A percentile compares a stretch with the other conserved stretches of the same genome.
Conservation (phyloP, 129 eudicot genomes). For the Glebionis coronaria region DNA sequence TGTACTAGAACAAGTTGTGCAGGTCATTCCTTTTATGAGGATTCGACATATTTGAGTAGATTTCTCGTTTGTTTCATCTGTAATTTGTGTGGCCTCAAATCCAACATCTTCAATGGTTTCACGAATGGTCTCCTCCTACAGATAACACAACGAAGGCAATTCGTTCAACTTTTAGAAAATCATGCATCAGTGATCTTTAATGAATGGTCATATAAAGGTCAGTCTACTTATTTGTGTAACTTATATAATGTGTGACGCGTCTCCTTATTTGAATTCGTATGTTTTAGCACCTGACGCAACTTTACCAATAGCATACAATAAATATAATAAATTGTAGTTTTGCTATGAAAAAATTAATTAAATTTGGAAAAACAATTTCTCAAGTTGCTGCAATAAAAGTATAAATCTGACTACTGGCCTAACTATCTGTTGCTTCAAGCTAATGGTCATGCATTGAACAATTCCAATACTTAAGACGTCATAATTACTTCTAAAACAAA, state of each 20-base stretch:
- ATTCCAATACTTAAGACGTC: neutral
- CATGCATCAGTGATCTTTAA: neutral
- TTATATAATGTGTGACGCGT: too few species aligned
- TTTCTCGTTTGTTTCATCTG: conserved; percentile 45
- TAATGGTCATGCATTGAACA: neutral
- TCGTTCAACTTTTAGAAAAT: neutral
- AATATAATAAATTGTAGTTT: too few species aligned
- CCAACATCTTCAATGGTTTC: conserved; percentile 84
- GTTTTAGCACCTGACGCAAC: too few species aligned
- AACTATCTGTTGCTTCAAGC: conserved; percentile 1
- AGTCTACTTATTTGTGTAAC: too few species aligned
- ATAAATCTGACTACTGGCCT: conserved; percentile 4
- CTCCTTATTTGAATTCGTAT: neutral
- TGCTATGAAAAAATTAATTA: too few species aligned
- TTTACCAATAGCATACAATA: too few species aligned
- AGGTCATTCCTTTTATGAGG: conserved; percentile 67
- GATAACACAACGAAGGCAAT: neutral
- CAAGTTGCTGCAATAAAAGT: neutral
- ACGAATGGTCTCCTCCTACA: conserved; percentile 73
- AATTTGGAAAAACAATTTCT: too few species aligned
- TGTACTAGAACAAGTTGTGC: conserved; percentile 74
- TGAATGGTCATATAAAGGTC: neutral
- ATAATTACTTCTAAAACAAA: neutral
- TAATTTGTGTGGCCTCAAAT: conserved; percentile 49
- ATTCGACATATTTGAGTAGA: conserved; percentile 64